phyloP scores from a whole-genome alignment of 176 grass and related monocot genomes.

The Hordeum vulgare region DNA sequence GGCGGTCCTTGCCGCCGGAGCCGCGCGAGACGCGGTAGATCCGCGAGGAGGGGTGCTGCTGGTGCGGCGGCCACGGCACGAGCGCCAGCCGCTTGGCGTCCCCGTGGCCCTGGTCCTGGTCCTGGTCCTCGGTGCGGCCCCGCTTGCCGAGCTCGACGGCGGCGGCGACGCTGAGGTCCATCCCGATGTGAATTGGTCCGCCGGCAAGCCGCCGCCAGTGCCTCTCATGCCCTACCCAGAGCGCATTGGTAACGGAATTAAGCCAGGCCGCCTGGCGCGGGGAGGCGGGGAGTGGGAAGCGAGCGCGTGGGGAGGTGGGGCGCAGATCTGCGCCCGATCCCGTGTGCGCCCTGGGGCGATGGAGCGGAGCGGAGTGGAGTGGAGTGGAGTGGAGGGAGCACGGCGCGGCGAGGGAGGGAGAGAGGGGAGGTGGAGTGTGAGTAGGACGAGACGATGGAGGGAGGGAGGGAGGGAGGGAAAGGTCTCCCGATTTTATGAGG shows the following conservation, averaged over 20 bases:
- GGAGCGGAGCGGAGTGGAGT: neutral
- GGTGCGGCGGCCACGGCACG: constrained; percentile 20
- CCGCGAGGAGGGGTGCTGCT: constrained; percentile 49
- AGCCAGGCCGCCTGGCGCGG: neutral
- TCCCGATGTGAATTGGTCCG: constrained; percentile 1
- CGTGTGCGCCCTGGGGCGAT: neutral
- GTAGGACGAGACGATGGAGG: neutral
- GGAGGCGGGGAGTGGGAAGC: neutral
- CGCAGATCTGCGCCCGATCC: constrained; percentile 22
- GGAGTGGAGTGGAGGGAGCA: neutral
- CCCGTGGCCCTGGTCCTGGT: neutral
- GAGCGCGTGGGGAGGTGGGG: neutral
- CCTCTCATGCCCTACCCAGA: constrained; percentile 14
- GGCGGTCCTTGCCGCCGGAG: constrained; percentile 69
- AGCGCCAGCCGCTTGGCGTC: constrained; percentile 9
- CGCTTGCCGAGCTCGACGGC: constrained; percentile 13
- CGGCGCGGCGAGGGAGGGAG: neutral
- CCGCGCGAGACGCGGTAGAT: constrained; percentile 73
- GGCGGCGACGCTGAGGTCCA: constrained; percentile 18
- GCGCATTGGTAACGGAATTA: constrained; percentile 12
- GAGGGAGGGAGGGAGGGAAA: neutral
- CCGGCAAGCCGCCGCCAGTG: neutral
- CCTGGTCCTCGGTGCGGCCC: neutral
- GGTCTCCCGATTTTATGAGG: constrained; percentile 9
- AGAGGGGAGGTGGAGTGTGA: neutral